phyloP scores from a whole-genome alignment of 2,329 filamentous ascomycete genomes.

The Berkeleyomyces rouxiae region DNA sequence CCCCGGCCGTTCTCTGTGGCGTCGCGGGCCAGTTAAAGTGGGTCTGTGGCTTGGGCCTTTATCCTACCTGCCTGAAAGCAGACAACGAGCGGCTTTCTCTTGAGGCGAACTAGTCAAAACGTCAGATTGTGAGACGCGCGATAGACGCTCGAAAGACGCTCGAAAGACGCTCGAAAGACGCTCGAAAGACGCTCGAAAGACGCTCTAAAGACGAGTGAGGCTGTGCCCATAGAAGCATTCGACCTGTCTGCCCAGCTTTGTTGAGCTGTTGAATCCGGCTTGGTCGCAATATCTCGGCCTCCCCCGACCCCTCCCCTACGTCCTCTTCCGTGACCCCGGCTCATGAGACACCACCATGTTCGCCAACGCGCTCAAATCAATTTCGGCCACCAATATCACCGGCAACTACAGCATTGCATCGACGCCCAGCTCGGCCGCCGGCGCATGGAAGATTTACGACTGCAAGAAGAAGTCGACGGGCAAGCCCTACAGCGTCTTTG shows the following conservation, averaged over 20 bases:
- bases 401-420: slow-evolving; percentile 76
- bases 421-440: slow-evolving; percentile 60
- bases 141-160: too few relatives aligned
- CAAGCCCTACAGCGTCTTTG: slow-evolving; percentile 77
- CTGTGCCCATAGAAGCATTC: slow-evolving; percentile 5
- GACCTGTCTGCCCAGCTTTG: not conserved
- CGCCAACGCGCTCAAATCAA: slow-evolving; percentile 82
- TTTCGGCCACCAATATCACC: slow-evolving; percentile 76
- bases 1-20: too few relatives aligned
- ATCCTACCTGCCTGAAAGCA: too few relatives aligned
- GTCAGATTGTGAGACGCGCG: too few relatives aligned
- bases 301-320: not conserved
- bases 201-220: not conserved
- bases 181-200: too few relatives aligned
- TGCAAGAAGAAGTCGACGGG: slow-evolving; percentile 92
- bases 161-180: too few relatives aligned
- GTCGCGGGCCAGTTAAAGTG: too few relatives aligned
- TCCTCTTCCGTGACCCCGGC: not conserved
- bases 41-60: too few relatives aligned
- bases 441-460: slow-evolving; percentile 95
- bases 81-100: too few relatives aligned
- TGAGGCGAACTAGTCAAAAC: too few relatives aligned
- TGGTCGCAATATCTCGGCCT: not conserved
- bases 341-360: slow-evolving; percentile 48
- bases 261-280: not conserved